phyloP scores from a whole-genome alignment of 805 yeast genomes.

The Hanseniaspora jakobsenii region DNA sequence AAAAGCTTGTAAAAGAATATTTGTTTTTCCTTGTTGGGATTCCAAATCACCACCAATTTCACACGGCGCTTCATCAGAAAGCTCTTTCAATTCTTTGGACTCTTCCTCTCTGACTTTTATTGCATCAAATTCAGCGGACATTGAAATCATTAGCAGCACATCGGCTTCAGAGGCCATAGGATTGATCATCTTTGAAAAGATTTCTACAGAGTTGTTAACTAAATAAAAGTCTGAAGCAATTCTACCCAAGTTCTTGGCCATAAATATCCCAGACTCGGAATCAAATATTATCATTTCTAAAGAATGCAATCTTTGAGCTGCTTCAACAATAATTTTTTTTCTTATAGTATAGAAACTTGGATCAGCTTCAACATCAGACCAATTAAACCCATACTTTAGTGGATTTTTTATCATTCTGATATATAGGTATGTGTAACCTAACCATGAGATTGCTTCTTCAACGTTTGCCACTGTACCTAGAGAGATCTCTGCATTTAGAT shows the following conservation, averaged over 20 bases:
- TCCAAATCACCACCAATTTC: slow-evolving; percentile 70
- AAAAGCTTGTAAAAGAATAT: slow-evolving; percentile 74
- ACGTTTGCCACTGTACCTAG: slow-evolving; percentile 89
- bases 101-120: slow-evolving; percentile 86
- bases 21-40: slow-evolving; percentile 74
- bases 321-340: slow-evolving; percentile 59
- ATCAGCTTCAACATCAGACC: slow-evolving; percentile 75
- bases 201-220: slow-evolving; percentile 71
- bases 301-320: slow-evolving; percentile 73
- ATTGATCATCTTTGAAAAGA: slow-evolving; percentile 72
- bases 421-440: slow-evolving; percentile 91
- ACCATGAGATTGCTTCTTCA: slow-evolving; percentile 91
- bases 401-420: slow-evolving; percentile 94
- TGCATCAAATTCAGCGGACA: slow-evolving; percentile 88
- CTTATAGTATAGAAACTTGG: slow-evolving; percentile 65
- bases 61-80: slow-evolving; percentile 57
- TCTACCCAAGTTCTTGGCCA: slow-evolving; percentile 82
- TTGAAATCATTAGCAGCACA: slow-evolving; percentile 71
- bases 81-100: slow-evolving; percentile 50
- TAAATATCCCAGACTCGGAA: slow-evolving; percentile 65
- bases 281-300: slow-evolving; percentile 91
- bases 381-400: slow-evolving; percentile 76
- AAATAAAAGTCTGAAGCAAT: slow-evolving; percentile 89
- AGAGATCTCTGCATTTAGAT: slow-evolving; percentile 90
- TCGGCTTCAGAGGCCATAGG: slow-evolving; percentile 89